Conservation (phyloP, 164 flowering plant species). For the Tetrastigma voinierianum region DNA sequence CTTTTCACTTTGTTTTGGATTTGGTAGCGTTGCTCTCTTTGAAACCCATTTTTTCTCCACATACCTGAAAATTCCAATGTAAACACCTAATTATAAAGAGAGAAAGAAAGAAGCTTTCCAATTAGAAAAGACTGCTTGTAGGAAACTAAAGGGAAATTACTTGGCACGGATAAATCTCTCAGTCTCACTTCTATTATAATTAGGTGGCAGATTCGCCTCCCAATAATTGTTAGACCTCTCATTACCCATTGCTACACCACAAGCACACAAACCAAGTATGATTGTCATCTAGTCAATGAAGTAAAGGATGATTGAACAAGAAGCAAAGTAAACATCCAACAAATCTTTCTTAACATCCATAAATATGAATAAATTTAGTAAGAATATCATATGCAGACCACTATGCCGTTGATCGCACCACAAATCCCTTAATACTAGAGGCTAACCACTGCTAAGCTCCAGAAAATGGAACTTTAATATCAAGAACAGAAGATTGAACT, state of each 20-base stretch:
- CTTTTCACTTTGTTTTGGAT: neutral
- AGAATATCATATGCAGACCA: too few species aligned
- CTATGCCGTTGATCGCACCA: too few species aligned
- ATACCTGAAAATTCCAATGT: slow-evolving; percentile 31
- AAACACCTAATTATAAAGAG: neutral
- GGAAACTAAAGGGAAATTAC: slow-evolving; percentile 20
- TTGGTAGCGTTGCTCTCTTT: slow-evolving; percentile 13
- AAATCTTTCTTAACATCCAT: too few species aligned
- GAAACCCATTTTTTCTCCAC: slow-evolving; percentile 47
- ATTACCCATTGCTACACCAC: slow-evolving; percentile 43
- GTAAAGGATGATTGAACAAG: neutral
- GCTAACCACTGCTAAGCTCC: too few species aligned
- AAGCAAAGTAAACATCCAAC: too few species aligned
- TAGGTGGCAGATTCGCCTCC: slow-evolving; percentile 51
- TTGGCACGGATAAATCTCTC: slow-evolving; percentile 47
- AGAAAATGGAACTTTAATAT: too few species aligned
- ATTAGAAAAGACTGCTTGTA: neutral
- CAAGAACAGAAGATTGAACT: neutral
- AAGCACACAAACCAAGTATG: neutral
- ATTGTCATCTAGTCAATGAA: neutral
- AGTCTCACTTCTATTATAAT: slow-evolving; percentile 35
- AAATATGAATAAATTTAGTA: too few species aligned
- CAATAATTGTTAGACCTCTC: slow-evolving; percentile 44
- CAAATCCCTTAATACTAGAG: too few species aligned
- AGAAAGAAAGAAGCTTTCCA: neutral